These are phyloP conservation scores for Paramecium caudatum DNA, from an alignment of 73 alveolate genomes.

Conservation along the genomic window DNA sequence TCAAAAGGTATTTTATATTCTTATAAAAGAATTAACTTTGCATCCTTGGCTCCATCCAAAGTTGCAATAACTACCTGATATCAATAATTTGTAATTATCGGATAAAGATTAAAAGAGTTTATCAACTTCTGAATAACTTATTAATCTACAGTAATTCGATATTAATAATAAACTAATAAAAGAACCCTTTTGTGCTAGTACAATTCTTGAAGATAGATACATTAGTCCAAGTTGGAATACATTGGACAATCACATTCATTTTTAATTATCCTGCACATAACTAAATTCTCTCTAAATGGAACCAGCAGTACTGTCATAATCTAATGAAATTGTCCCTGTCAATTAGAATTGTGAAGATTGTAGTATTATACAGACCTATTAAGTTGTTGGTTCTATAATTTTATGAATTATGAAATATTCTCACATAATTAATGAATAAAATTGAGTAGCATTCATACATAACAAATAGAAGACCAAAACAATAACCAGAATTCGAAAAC, in stretches of 20 bases:
- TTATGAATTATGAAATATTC: too few relatives aligned
- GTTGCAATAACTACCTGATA: background rate
- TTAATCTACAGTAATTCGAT: background rate
- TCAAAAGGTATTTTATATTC: background rate
- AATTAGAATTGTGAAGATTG: too few relatives aligned
- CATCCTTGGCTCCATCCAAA: constrained; percentile 57
- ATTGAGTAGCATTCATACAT: too few relatives aligned
- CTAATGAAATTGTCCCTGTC: too few relatives aligned
- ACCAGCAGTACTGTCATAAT: too few relatives aligned
- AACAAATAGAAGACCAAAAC: too few relatives aligned
- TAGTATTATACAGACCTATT: too few relatives aligned
- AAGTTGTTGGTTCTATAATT: too few relatives aligned
- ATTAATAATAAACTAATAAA: background rate
- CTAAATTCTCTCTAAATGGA: background rate
- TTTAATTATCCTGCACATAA: background rate
- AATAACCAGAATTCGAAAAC: too few relatives aligned
- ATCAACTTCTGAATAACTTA: constrained; percentile 16
- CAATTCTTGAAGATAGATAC: background rate
- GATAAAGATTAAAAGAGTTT: background rate
- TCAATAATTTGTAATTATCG: background rate
- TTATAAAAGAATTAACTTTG: background rate
- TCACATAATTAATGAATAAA: too few relatives aligned
- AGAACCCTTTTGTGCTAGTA: constrained; percentile 24
- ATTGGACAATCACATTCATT: background rate
- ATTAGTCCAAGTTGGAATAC: too few relatives aligned